A percentile compares a stretch with the other conserved stretches of the same genome.
These are phyloP conservation scores for Cordyceps militaris DNA, from an alignment of 2,329 filamentous ascomycete genomes.

Conservation along the genomic window DNA sequence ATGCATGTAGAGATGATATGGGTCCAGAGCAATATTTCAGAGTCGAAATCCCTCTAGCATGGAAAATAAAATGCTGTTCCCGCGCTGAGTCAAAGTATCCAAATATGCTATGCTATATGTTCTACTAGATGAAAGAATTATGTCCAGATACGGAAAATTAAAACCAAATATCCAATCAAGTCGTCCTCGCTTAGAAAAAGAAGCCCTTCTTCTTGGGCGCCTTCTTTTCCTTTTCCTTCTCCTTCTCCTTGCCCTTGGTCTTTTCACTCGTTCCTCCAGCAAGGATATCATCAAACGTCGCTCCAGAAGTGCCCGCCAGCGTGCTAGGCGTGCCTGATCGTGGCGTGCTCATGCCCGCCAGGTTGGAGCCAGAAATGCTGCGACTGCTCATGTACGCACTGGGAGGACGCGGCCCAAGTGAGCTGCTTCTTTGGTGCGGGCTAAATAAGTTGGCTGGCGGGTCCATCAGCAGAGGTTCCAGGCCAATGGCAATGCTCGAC, in stretches of 20 bases:
- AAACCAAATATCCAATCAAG: background rate
- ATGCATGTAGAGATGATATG: background rate
- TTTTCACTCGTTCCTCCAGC: constrained; percentile 26
- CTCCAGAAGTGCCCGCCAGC: constrained; percentile 24
- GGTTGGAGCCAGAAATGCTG: constrained; percentile 30
- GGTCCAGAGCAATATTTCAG: background rate
- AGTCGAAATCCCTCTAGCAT: background rate
- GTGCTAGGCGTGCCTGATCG: constrained; percentile 16
- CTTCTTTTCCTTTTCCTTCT: constrained; percentile 35
- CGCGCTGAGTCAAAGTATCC: background rate
- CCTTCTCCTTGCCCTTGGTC: constrained; percentile 21
- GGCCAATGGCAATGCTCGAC: constrained; percentile 37
- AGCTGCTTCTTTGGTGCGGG: constrained; percentile 29
- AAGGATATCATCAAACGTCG: constrained; percentile 45
- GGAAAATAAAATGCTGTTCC: background rate
- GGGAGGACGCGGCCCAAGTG: constrained; percentile 26
- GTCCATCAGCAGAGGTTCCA: constrained; percentile 36
- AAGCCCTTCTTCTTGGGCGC: constrained; percentile 25
- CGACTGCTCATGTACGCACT: constrained; percentile 27
- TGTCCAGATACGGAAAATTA: background rate
- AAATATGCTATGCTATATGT: constrained; percentile 2
- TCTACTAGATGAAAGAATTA: background rate
- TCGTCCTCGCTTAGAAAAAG: background rate
- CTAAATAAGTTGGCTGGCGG: constrained; percentile 22
- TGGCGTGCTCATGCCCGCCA: constrained; percentile 22